Percentiles rank a stretch among this genome's conserved stretches.
Conservation (phyloP, 2,329 filamentous ascomycete species). For the Epichloe coenophiala region DNA sequence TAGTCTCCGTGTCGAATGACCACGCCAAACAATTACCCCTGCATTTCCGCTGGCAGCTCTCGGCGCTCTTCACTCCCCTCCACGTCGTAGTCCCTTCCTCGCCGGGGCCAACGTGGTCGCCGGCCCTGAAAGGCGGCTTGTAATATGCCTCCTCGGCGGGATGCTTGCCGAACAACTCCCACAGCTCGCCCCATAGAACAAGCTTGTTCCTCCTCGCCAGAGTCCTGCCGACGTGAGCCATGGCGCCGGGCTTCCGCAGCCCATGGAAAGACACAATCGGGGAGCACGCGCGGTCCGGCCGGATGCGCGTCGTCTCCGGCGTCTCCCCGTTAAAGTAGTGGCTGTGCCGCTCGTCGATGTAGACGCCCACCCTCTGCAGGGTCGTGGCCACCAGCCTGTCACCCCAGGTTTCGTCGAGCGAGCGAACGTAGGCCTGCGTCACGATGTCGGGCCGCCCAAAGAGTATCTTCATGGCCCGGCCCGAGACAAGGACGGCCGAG, state of each 20-base stretch:
- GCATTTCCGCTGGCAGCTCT: constrained; percentile 31
- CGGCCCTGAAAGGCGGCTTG: constrained; percentile 16
- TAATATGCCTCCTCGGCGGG: constrained; percentile 21
- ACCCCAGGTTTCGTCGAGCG: constrained; percentile 38
- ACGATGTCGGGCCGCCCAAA: constrained; percentile 30
- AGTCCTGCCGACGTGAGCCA: constrained; percentile 29
- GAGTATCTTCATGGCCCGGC: constrained; percentile 32
- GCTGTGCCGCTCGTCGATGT: constrained; percentile 40
- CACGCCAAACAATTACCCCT: constrained; percentile 34
- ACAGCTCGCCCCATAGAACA: constrained; percentile 37
- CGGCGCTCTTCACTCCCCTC: constrained; percentile 22
- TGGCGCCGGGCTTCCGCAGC: constrained; percentile 29
- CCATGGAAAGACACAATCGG: constrained; percentile 42
- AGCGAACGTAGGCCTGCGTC: constrained; percentile 30
- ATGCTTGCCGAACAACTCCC: constrained; percentile 31
- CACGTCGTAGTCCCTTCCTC: constrained; percentile 29
- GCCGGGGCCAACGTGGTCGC: constrained; percentile 37
- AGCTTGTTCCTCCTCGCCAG: constrained; percentile 26
- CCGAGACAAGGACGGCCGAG: constrained; percentile 39
- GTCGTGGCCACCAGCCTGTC: constrained; percentile 40
- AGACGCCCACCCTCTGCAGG: constrained; percentile 38
- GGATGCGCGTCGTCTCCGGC: constrained; percentile 34
- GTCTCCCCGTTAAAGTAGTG: constrained; percentile 43
- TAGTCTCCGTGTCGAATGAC: constrained; percentile 29
- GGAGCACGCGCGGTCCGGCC: constrained; percentile 36